Conservation (phyloP, 2,329 filamentous ascomycete species). For the Fusarium nygamai region DNA sequence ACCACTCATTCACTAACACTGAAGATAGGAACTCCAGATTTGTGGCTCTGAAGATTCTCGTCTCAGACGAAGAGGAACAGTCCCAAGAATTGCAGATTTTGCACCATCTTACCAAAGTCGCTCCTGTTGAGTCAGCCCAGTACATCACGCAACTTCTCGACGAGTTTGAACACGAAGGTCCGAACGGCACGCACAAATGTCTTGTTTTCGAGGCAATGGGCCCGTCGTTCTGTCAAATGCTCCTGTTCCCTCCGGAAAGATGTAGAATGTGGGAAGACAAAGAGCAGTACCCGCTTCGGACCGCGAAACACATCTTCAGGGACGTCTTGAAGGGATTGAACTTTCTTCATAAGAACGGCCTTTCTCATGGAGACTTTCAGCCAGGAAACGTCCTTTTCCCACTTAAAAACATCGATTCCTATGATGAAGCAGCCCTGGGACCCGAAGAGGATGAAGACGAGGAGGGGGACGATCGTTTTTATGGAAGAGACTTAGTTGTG, state of each 20-base stretch:
- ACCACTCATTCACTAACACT: not conserved
- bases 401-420: not conserved
- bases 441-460: too few relatives aligned
- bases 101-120: not conserved
- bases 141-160: conserved; percentile 45
- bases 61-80: not conserved
- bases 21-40: not conserved
- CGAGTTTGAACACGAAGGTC: conserved; percentile 45
- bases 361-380: conserved; percentile 9
- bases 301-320: not conserved
- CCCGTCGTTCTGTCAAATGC: conserved; percentile 33
- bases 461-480: too few relatives aligned
- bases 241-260: not conserved
- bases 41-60: not conserved
- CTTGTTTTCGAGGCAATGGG: conserved; percentile 47
- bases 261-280: not conserved
- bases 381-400: conserved; percentile 2
- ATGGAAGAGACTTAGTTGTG: not conserved
- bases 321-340: not conserved
- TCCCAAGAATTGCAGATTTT: conserved; percentile 31
- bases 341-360: not conserved
- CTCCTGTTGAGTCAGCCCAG: rapidly evolving
- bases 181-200: conserved; percentile 47
- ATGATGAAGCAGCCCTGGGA: not conserved
- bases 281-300: not conserved